A percentile compares a stretch with the other conserved stretches of the same genome.
phyloP scores from a whole-genome alignment of 768 basidiomycete species.

The Termitomyces sp. region DNA sequence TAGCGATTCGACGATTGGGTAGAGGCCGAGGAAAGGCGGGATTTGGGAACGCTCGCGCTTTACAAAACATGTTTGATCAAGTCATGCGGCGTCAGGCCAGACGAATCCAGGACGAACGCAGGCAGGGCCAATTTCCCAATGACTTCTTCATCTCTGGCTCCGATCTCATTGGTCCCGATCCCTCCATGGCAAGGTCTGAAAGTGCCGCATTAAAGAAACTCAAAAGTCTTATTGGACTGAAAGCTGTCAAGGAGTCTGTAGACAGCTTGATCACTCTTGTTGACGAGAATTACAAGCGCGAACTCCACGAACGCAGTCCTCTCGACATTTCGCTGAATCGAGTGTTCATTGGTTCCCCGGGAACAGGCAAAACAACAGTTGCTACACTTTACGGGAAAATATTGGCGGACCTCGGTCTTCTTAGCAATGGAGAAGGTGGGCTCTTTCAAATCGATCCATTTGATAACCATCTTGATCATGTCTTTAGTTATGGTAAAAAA shows the following conservation, averaged over 20 bases:
- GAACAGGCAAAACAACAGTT: conserved; percentile 13
- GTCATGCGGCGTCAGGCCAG: background rate
- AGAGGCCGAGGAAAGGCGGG: background rate
- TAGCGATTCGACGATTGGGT: background rate
- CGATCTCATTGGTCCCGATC: background rate
- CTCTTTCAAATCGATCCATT: background rate
- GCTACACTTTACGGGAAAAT: background rate
- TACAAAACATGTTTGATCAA: background rate
- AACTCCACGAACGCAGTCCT: background rate
- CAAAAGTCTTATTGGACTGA: background rate
- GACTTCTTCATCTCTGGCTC: background rate
- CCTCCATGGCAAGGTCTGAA: background rate
- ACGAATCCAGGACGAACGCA: background rate
- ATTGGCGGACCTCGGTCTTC: background rate
- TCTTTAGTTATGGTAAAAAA: background rate
- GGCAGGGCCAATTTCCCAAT: background rate
- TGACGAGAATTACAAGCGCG: background rate
- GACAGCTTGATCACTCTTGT: conserved; percentile 34
- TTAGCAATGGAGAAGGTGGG: background rate
- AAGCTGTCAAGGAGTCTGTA: conserved; percentile 54
- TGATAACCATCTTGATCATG: background rate
- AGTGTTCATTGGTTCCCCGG: background rate
- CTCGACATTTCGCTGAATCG: background rate
- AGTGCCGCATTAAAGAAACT: background rate
- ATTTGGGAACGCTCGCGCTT: background rate